Evolutionary conservation across 1,284 basidiomycete species (phyloP), one percentile per base, ranked within the genome.

Genomic region (Pseudozyma tsukubaensis): DNA sequence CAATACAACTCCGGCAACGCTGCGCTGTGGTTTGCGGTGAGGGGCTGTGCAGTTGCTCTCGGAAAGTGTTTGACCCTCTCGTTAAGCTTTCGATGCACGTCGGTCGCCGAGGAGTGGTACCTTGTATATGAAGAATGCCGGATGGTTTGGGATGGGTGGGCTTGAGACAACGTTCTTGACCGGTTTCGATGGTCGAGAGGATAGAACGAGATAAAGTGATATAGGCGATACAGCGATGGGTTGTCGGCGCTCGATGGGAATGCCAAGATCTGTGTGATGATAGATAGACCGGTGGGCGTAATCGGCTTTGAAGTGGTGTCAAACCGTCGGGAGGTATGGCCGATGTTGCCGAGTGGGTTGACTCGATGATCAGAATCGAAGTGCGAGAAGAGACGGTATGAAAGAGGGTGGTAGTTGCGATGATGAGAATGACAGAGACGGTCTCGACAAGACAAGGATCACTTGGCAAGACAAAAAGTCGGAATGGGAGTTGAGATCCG

Each of bases 151-250:
- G 32, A 42, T 8, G 32, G 49, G 19, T 36, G 32, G 29, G 49
- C 7, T n/a, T 16, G 44, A 58, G 42, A 64, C 43, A 59, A 47
- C 45, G 34, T 52, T 58, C 39, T 32, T 18, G 44, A 34, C 34
- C 52, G 19, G 56, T 50, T 29, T 29, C 52, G 63, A 43, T 29
- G 39, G 21, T 34, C 57, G 53, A 49, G 34, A 9, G 40, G 21
- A 40, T n/a, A 16, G 29, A 48, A 44, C 42, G 34, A 19, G 44
- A n/a, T 7, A 32, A 32, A 37, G 19, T 18, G 8, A 47, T 39
- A 40, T 58, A 45, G n/a, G 57, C 39, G 50, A n/a, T 45, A 45
- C 18, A 10, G 44, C 19, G n/a, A n/a, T n/a, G n/a, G 34, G 35
- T 53, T 12, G 48, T 52, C 36, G 58, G 39, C n/a, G 53, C 21